A percentile compares a stretch with the other conserved stretches of the same genome.
These are phyloP conservation scores for Lathyrus aphaca DNA, from an alignment of 306 rosid genomes.

Conservation along the genomic window DNA sequence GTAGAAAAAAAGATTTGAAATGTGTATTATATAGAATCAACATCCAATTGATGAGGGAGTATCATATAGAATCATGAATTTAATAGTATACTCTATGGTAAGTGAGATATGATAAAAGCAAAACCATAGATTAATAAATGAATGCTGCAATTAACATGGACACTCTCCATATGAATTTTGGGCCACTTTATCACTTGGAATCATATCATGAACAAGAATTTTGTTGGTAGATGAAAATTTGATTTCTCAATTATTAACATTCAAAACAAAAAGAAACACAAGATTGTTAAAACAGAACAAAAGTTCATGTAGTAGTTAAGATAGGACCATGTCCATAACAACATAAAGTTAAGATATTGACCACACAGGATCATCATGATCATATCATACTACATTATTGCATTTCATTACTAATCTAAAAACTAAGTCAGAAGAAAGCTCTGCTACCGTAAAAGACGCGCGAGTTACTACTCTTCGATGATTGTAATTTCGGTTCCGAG, in stretches of 20 bases:
- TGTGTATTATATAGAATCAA: too few relatives aligned
- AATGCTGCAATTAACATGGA: too few relatives aligned
- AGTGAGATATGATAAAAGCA: too few relatives aligned
- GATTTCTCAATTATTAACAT: slow-evolving; percentile 47
- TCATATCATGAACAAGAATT: neutral
- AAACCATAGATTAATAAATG: too few relatives aligned
- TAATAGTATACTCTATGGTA: too few relatives aligned
- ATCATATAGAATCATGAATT: too few relatives aligned
- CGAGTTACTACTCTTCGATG: slow-evolving; percentile 57
- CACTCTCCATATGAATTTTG: slow-evolving; percentile 51
- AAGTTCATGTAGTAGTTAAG: slow-evolving; percentile 49
- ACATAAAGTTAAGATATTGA: slow-evolving; percentile 58
- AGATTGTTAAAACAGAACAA: too few relatives aligned
- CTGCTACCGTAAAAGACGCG: slow-evolving; percentile 96
- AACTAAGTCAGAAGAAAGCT: slow-evolving; percentile 88
- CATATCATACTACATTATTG: slow-evolving; percentile 55
- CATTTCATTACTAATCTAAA: slow-evolving; percentile 57
- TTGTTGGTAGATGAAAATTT: slow-evolving; percentile 24
- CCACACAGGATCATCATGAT: slow-evolving; percentile 47
- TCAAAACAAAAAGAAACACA: too few relatives aligned
- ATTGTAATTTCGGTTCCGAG: slow-evolving; percentile 65
- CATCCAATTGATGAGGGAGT: too few relatives aligned
- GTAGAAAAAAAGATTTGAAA: too few relatives aligned
- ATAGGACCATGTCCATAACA: slow-evolving; percentile 49
- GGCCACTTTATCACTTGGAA: slow-evolving; percentile 44